Evolutionary conservation across 371 early-diverging fungal species (phyloP), one percentile per base, ranked within the genome.

Genomic region (Mortierella sp.): DNA sequence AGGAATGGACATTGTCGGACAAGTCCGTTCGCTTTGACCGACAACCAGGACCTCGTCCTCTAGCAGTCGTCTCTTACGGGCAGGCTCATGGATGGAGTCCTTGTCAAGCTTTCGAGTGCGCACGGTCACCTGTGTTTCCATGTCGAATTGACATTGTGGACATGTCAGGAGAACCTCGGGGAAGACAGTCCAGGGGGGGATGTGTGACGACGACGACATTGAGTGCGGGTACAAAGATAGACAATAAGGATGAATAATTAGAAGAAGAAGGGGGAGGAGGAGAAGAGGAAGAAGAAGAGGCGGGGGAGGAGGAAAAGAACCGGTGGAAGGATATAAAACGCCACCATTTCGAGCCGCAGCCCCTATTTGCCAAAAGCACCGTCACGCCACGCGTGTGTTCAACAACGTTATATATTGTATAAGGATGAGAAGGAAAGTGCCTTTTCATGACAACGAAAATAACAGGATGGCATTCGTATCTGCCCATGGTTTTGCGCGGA

Each of bases 401-500:
- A n/a, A n/a, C n/a, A n/a, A n/a, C n/a, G n/a, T n/a, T n/a, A n/a
- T n/a, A n/a, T n/a, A n/a, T n/a, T n/a, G n/a, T n/a, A n/a, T n/a
- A n/a, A n/a, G n/a, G n/a, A n/a, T n/a, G n/a, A n/a, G n/a, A n/a
- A n/a, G n/a, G n/a, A n/a, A n/a, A n/a, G n/a, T n/a, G n/a, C n/a
- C n/a, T n/a, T n/a, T 24, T 57, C 39, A 47, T 21, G 34, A 28
- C 42, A 30, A 17, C 34, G 50, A 19, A 51, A 39, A 44, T 7
- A 23, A 11, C 21, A 15, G 44, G 11, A 44, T 11, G 46, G 17
- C 76, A 75, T 75, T 60, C 3, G 17, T 75, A 44, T 56, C 76
- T 2, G 37, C 49, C 31, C 70, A 69, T 26, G 49, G n/a, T 52
- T 75, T 75, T 39, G 69, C 76, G 30, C 65, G 70, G 17, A 48